Evolutionary conservation across 441 rosid species (phyloP).

Genomic region (Cnidoscolus chayamansa): DNA sequence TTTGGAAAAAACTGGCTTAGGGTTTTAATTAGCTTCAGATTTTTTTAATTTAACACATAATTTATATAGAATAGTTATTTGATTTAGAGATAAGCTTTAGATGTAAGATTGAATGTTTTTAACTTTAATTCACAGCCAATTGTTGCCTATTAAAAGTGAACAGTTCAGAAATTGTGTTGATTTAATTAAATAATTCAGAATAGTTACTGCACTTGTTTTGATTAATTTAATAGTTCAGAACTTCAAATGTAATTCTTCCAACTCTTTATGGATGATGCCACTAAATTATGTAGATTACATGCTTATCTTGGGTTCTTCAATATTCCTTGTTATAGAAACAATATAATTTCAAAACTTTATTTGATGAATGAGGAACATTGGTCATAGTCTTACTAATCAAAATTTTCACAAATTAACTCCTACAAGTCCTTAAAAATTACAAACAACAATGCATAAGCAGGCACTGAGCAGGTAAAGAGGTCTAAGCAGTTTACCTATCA

Average conservation of each 20-base stretch:
- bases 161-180: too few relatives aligned
- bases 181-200: too few relatives aligned
- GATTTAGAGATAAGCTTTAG: too few relatives aligned
- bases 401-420: constrained; percentile 2
- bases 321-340: neutral
- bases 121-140: too few relatives aligned
- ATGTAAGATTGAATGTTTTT: too few relatives aligned
- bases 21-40: too few relatives aligned
- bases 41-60: too few relatives aligned
- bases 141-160: too few relatives aligned
- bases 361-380: neutral
- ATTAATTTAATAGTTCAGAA: neutral
- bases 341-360: neutral
- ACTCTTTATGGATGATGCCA: neutral
- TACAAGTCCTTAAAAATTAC: neutral
- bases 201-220: neutral
- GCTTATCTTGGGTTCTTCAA: neutral
- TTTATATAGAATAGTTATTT: too few relatives aligned
- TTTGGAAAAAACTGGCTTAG: too few relatives aligned
- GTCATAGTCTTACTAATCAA: neutral
- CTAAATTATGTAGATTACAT: neutral
- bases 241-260: neutral
- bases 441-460: neutral
- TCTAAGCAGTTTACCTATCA: constrained; percentile 56
- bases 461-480: neutral